These are phyloP conservation scores for Zopfia rhizophila DNA, from an alignment of 2,329 filamentous ascomycete species.

Conservation along the genomic window DNA sequence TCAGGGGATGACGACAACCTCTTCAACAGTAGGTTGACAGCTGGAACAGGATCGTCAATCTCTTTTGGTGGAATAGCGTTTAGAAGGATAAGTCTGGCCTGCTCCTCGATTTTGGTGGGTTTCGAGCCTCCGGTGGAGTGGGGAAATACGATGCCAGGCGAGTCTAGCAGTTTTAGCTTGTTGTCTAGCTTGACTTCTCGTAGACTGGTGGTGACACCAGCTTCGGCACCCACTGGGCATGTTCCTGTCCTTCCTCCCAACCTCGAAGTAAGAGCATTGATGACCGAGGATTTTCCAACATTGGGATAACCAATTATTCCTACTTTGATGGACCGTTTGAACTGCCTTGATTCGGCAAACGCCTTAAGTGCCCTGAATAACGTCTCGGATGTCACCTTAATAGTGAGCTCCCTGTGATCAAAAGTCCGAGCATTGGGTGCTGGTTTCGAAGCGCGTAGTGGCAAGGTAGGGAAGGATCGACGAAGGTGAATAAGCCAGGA, in stretches of 20 bases:
- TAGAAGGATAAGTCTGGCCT: slow-evolving; percentile 84
- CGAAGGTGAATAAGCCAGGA: slow-evolving; percentile 86
- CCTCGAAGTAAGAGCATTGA: slow-evolving; percentile 87
- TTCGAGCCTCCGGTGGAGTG: slow-evolving; percentile 62
- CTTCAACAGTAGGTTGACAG: slow-evolving; percentile 84
- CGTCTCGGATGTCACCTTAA: slow-evolving; percentile 84
- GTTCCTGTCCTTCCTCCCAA: slow-evolving; percentile 75
- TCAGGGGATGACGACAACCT: slow-evolving; percentile 78
- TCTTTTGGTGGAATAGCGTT: slow-evolving; percentile 94
- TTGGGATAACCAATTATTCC: slow-evolving; percentile 97
- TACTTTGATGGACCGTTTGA: slow-evolving; percentile 90
- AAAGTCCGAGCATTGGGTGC: slow-evolving; percentile 89
- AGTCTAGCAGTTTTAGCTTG: slow-evolving; percentile 93
- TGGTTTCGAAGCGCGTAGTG: slow-evolving; percentile 83
- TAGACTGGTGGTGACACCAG: slow-evolving; percentile 88
- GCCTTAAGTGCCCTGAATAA: slow-evolving; percentile 91
- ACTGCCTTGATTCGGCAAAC: slow-evolving; percentile 81
- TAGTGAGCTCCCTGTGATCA: slow-evolving; percentile 89
- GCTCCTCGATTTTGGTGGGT: slow-evolving; percentile 72
- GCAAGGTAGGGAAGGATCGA: slow-evolving; percentile 90
- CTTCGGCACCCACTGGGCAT: slow-evolving; percentile 90
- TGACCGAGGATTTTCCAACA: slow-evolving; percentile 95
- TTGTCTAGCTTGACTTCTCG: slow-evolving; percentile 93
- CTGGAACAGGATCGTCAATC: slow-evolving; percentile 90
- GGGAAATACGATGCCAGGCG: slow-evolving; percentile 93